These are phyloP conservation scores for Melanogaster broomeanus DNA, from an alignment of 768 basidiomycete genomes.

Conservation along the genomic window DNA sequence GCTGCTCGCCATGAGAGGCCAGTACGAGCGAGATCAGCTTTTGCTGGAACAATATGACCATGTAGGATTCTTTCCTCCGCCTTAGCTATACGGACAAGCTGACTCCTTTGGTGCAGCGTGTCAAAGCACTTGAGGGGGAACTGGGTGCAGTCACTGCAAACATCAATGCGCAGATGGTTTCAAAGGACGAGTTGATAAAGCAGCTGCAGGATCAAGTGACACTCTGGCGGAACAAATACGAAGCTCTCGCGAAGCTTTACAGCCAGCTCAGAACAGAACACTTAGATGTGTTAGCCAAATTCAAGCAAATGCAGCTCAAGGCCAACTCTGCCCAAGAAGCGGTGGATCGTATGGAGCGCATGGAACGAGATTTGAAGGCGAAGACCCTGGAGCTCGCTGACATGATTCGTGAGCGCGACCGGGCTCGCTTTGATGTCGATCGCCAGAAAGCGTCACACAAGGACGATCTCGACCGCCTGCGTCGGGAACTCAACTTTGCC, in stretches of 20 bases:
- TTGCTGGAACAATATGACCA: slow-evolving; percentile 97
- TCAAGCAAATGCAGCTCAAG: slow-evolving; percentile 96
- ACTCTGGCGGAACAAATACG: slow-evolving; percentile 98
- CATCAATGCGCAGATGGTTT: slow-evolving; percentile 79
- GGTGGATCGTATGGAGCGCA: slow-evolving; percentile 96
- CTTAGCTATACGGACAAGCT: slow-evolving; percentile 3
- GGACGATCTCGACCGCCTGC: slow-evolving; percentile 90
- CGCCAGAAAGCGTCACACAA: slow-evolving; percentile 92
- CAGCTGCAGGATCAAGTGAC: slow-evolving; percentile 96
- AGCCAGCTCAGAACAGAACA: slow-evolving; percentile 97
- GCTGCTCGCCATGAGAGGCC: slow-evolving; percentile 89
- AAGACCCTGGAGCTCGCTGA: slow-evolving; percentile 98
- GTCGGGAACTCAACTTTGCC: slow-evolving; percentile 90
- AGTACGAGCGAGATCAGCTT: slow-evolving; percentile 97
- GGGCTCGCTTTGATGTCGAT: slow-evolving; percentile 94
- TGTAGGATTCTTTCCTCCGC: slow-evolving; percentile 42
- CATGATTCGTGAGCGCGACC: slow-evolving; percentile 97
- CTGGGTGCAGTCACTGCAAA: slow-evolving; percentile 72
- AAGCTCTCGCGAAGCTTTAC: slow-evolving; percentile 97
- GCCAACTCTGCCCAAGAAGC: slow-evolving; percentile 98
- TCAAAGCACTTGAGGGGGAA: slow-evolving; percentile 94
- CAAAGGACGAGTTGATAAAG: slow-evolving; percentile 94
- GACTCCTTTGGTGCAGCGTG: slow-evolving; percentile 56
- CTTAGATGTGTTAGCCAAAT: slow-evolving; percentile 94
- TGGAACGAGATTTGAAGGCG: slow-evolving; percentile 97